Conservation (phyloP, 2,329 filamentous ascomycete species). For the Xylariaceae sp. region DNA sequence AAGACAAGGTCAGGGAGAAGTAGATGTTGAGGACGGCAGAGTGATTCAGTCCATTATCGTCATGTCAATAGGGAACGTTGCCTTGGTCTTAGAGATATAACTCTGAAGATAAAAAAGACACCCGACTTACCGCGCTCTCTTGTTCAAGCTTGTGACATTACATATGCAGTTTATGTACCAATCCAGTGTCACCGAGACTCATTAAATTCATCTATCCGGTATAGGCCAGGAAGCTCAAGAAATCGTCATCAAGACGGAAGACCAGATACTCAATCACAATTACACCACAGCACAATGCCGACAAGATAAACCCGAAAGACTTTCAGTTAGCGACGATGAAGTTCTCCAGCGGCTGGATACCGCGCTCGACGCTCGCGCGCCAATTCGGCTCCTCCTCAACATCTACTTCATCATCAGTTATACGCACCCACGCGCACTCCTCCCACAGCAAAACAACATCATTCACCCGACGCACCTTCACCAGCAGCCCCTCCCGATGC, state of each 20-base stretch:
- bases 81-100: no score
- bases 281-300: constrained; percentile 2
- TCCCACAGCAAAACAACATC: constrained; percentile 6
- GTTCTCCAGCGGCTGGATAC: constrained; percentile 15
- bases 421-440: background rate
- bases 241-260: constrained; percentile 10
- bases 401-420: constrained; percentile 5
- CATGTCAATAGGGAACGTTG: no score
- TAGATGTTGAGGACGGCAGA: no score
- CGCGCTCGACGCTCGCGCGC: constrained; percentile 21
- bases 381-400: constrained; percentile 19
- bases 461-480: constrained; percentile 23
- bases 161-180: no score
- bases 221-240: background rate
- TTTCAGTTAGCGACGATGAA: constrained; percentile 22
- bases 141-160: no score
- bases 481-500: constrained; percentile 22
- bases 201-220: constrained; percentile 4
- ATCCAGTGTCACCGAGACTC: background rate
- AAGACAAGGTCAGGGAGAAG: no score
- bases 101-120: no score
- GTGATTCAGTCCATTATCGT: no score
- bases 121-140: no score
- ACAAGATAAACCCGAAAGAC: background rate
- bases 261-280: background rate